These are phyloP conservation scores for Pseudophaeomoniella oleicola DNA, from an alignment of 2,329 filamentous ascomycete genomes.

Conservation along the genomic window DNA sequence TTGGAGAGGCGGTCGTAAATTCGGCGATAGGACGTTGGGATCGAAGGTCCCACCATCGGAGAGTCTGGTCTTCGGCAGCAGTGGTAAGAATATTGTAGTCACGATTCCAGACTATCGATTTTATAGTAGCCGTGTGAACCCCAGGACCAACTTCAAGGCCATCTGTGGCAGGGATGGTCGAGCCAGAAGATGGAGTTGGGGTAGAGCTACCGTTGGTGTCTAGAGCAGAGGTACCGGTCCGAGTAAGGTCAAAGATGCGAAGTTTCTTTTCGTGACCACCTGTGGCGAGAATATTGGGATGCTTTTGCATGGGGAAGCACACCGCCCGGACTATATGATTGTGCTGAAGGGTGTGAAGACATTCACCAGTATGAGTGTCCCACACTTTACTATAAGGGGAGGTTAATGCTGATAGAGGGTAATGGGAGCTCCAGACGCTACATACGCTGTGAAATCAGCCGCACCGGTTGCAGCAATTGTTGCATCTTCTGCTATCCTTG, in stretches of 20 bases:
- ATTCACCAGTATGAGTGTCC: constrained; percentile 90
- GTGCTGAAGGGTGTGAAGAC: constrained; percentile 74
- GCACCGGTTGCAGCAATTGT: constrained; percentile 82
- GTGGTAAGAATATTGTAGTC: constrained; percentile 83
- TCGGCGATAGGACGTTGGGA: constrained; percentile 57
- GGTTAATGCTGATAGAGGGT: background rate
- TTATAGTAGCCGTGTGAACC: constrained; percentile 76
- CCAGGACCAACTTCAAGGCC: constrained; percentile 66
- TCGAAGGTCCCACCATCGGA: constrained; percentile 89
- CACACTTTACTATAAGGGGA: constrained; percentile 68
- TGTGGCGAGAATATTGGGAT: constrained; percentile 70
- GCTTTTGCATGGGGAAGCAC: constrained; percentile 70
- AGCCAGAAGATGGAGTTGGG: constrained; percentile 20
- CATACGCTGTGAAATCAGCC: constrained; percentile 87
- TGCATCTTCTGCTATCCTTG: constrained; percentile 76
- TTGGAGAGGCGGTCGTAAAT: constrained; percentile 65
- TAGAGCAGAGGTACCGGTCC: constrained; percentile 13
- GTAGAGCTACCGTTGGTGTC: background rate
- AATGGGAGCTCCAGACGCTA: constrained; percentile 6
- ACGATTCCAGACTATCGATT: constrained; percentile 87
- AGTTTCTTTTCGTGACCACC: constrained; percentile 95
- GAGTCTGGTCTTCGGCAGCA: constrained; percentile 74
- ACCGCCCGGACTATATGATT: constrained; percentile 90
- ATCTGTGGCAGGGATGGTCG: constrained; percentile 44
- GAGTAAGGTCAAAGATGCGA: constrained; percentile 75